Conservation (phyloP, 805 yeast genomes). For the Ogataea glucozyma region DNA sequence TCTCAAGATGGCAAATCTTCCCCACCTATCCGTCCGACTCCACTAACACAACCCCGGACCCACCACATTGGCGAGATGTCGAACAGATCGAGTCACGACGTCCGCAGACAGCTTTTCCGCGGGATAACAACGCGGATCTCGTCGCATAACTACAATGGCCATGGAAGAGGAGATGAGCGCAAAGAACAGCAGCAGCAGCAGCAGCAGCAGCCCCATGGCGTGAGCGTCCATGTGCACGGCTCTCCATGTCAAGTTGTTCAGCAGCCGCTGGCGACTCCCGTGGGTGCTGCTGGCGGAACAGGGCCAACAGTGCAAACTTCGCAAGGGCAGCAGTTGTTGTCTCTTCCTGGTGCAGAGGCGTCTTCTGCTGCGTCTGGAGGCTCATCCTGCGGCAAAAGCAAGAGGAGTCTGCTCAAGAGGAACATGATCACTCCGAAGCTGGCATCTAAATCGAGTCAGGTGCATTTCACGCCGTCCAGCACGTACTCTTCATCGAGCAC, state of each 20-base stretch:
- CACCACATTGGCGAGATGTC: slow-evolving; percentile 28
- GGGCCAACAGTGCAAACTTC: slow-evolving; percentile 9
- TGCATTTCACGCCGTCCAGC: slow-evolving; percentile 26
- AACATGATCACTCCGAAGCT: slow-evolving; percentile 28
- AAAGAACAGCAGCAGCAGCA: no score
- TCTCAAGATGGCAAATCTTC: no score
- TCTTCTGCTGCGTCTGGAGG: no score
- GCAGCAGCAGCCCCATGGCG: no score
- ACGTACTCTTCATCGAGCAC: slow-evolving; percentile 26
- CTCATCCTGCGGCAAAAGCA: slow-evolving; percentile 6
- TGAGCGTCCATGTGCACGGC: slow-evolving; percentile 6
- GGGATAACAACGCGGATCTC: slow-evolving; percentile 36
- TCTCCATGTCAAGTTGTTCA: slow-evolving; percentile 4
- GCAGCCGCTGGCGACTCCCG: slow-evolving; percentile 5
- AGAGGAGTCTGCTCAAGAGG: slow-evolving; percentile 20
- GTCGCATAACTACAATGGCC: slow-evolving; percentile 22
- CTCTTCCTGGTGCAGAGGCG: slow-evolving; percentile 9
- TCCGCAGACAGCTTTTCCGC: slow-evolving; percentile 36
- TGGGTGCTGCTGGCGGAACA: slow-evolving; percentile 3
- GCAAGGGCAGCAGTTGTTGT: slow-evolving; percentile 14
- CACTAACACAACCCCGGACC: not conserved
- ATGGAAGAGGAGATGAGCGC: slow-evolving; percentile 17
- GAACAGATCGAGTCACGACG: slow-evolving; percentile 31
- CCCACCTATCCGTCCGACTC: no score
- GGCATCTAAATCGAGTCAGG: slow-evolving; percentile 20